Evolutionary conservation across 2,329 filamentous ascomycete species (phyloP), one percentile per base, ranked within the genome.

Genomic region (Myrmaecium sp.): DNA sequence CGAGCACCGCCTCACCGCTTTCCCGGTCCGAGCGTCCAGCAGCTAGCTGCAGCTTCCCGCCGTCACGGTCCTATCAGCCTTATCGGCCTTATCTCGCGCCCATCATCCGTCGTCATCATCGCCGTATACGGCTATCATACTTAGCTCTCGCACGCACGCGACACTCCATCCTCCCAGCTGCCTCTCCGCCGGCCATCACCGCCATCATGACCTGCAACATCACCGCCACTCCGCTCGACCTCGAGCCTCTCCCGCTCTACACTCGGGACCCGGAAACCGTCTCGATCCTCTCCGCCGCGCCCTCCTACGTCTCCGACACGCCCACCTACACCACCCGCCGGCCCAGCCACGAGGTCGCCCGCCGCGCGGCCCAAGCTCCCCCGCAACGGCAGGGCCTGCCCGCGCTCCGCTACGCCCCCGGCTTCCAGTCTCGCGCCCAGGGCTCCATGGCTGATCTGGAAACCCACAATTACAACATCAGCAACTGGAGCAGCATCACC

Each of bases 261-360:
- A 16, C 34, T 21, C 19, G 17, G 17, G 72, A 77, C 44, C 69
- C 74, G 31, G 73, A 78, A 39, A 74, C 72, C 13, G 62, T 66
- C 5, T 78, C 74, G 6, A 65, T 78, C 33, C 68, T 59, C 37
- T 77, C 72, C 11, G 64, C 64, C 5, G 71, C 72, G n/a, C 73
- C 73, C 21, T 77, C 73, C 6, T 77, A 77, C 46, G 36, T 66
- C 6, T 49, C 51, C 14, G 44, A 57, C 28, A 44, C 51, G 4
- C 41, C 42, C 6, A 48, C 44, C 34, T 57, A 56, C 35, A 46
- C 45, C 20, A 31, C 46, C 9, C 47, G n/a, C n/a, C n/a, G n/a
- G n/a, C n/a, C n/a, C n/a, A n/a, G 33, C 29, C 4, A 24, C n/a
- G n/a, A n/a, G n/a, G n/a, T n/a, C n/a, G n/a, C n/a, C n/a, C n/a